Base-by-base conservation (phyloP, 345 rosid genomes). In the Populus ilicifolia region DNA sequence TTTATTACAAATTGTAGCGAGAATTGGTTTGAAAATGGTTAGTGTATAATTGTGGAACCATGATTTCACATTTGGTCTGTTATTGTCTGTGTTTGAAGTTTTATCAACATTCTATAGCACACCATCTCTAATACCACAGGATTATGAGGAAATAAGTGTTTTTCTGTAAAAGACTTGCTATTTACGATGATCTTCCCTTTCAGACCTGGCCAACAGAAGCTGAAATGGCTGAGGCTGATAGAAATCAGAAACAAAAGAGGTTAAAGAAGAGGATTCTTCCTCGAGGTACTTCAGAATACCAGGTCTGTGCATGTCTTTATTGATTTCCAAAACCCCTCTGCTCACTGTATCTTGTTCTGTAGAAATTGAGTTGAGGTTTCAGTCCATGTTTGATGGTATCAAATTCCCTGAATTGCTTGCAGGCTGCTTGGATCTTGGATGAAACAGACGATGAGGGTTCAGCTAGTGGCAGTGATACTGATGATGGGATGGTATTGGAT, bases 381-480 rank as follows among this genome's bases (percentile, higher is more conserved):
- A 10, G 41, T 46, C 63, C n/a, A 20, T 27, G n/a, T 78, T 39
- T 67, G 50, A 14, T 63, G n/a, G 30, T n/a, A 44, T 71, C 64
- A 48, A 59, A 62, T 62, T 65, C 10, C 14, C 67, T 43, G 23
- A 62, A 48, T 33, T 71, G 71, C 25, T 75, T 83, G 77, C 89
- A 95, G 99, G 99, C 98, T 86, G 94, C 98, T 79, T 95, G 99
- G 98, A 95, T 95, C 81, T 75, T 92, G 62, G 97, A 94, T 81
- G 93, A 85, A 54, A 67, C 85, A 56, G 97, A 92, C 77, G 96
- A 74, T 63, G 97, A 89, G 71, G 89, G 74, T 82, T 90, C 93
- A 54, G 88, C 80, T 30, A 79, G 73, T 77, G 81, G 74, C 41
- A 84, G 82, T 59, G 90, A 85, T 70, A 76, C 67, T 39, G 94